Evolutionary conservation across 257 asterid species (phyloP).

Genomic region (Buddleja alternifolia): DNA sequence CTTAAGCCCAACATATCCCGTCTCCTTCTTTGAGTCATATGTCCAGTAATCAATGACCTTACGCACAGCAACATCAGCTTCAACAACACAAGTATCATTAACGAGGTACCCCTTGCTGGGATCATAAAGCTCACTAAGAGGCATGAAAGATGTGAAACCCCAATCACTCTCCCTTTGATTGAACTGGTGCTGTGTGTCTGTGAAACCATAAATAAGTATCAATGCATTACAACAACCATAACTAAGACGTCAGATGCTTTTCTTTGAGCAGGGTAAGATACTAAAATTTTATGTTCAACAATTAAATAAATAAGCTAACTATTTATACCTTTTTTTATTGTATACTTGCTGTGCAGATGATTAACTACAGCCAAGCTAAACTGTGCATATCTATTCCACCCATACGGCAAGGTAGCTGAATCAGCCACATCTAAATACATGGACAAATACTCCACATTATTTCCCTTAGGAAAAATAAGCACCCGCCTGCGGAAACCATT

Average conservation of each 20-base stretch:
- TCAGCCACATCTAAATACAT: slow-evolving; percentile 96
- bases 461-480: slow-evolving; percentile 92
- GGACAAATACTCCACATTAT: slow-evolving; percentile 84
- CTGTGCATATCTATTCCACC: slow-evolving; percentile 94
- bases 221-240: slow-evolving; percentile 27
- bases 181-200: slow-evolving; percentile 98
- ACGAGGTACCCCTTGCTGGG: slow-evolving; percentile 86
- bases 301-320: slow-evolving; percentile 1
- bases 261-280: slow-evolving; percentile 8
- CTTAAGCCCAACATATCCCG: slow-evolving; percentile 97
- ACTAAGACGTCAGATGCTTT: slow-evolving; percentile 22
- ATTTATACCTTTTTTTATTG: slow-evolving; percentile 72
- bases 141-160: slow-evolving; percentile 99
- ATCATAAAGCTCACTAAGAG: slow-evolving; percentile 88
- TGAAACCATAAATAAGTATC: slow-evolving; percentile 33
- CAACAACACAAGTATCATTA: slow-evolving; percentile 79
- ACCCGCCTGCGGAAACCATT: slow-evolving; percentile 77
- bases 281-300: slow-evolving; percentile 19
- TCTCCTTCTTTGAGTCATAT: slow-evolving; percentile 96
- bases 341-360: slow-evolving; percentile 65
- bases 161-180: slow-evolving; percentile 96
- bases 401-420: slow-evolving; percentile 73
- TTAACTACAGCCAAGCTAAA: slow-evolving; percentile 90
- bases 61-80: slow-evolving; percentile 97
- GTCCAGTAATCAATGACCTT: slow-evolving; percentile 93